Conservation (phyloP, 805 yeast genomes). For the Henningerozyma blattae region DNA sequence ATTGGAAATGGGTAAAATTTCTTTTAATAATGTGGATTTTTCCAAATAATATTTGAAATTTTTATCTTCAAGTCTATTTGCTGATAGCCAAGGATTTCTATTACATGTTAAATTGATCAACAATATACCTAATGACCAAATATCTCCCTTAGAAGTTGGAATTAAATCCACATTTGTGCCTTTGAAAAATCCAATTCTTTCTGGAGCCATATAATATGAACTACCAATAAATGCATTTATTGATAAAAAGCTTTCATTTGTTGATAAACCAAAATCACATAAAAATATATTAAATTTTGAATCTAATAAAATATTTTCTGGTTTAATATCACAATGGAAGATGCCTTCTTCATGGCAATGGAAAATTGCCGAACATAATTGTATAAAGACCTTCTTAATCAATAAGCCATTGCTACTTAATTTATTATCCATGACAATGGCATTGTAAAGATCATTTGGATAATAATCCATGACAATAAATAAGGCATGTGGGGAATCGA, state of each 20-base stretch:
- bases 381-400: slow-evolving; percentile 51
- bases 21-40: slow-evolving; percentile 41
- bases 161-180: slow-evolving; percentile 10
- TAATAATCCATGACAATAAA: slow-evolving; percentile 80
- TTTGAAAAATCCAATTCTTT: slow-evolving; percentile 28
- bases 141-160: slow-evolving; percentile 70
- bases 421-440: slow-evolving; percentile 64
- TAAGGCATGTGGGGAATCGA: slow-evolving; percentile 43
- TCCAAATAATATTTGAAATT: slow-evolving; percentile 55
- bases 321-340: slow-evolving; percentile 90
- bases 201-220: slow-evolving; percentile 89
- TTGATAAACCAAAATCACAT: slow-evolving; percentile 84
- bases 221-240: slow-evolving; percentile 77
- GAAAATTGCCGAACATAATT: slow-evolving; percentile 70
- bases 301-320: slow-evolving; percentile 77
- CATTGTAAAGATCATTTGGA: slow-evolving; percentile 75
- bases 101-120: slow-evolving; percentile 70
- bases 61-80: slow-evolving; percentile 45
- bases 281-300: slow-evolving; percentile 39
- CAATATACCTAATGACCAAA: slow-evolving; percentile 80
- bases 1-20: slow-evolving; percentile 61
- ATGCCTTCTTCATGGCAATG: slow-evolving; percentile 76
- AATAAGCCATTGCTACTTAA: slow-evolving; percentile 37
- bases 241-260: slow-evolving; percentile 43
- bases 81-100: slow-evolving; percentile 85